Conservation (phyloP, 2,329 filamentous ascomycete species). For the Colletotrichum lentis region DNA sequence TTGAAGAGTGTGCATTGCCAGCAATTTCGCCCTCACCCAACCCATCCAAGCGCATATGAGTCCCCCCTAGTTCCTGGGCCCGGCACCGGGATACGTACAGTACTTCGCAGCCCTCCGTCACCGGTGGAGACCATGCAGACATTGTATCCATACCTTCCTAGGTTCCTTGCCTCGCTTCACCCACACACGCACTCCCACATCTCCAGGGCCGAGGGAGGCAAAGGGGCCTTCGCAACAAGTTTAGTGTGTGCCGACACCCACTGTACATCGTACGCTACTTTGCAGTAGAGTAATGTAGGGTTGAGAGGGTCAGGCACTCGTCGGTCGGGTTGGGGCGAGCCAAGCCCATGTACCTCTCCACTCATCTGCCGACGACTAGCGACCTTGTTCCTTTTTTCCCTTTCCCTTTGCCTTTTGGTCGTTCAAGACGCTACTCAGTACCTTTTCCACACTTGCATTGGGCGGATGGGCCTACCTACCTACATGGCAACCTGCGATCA, state of each 20-base stretch:
- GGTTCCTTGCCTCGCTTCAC: neutral
- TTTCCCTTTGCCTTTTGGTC: neutral
- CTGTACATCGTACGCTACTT: constrained; percentile 7
- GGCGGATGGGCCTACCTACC: constrained; percentile 9
- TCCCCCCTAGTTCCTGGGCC: constrained; percentile 23
- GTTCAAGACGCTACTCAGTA: constrained; percentile 11
- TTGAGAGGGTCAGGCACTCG: constrained; percentile 7
- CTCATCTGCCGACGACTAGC: constrained; percentile 4
- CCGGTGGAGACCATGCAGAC: constrained; percentile 6
- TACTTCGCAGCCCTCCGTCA: neutral
- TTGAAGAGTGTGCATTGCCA: constrained; percentile 35
- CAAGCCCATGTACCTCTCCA: constrained; percentile 15
- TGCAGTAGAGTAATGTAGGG: constrained; percentile 23
- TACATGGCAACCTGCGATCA: neutral
- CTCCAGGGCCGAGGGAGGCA: constrained; percentile 1
- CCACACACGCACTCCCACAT: neutral
- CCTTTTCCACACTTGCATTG: constrained; percentile 9
- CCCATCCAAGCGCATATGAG: constrained; percentile 36
- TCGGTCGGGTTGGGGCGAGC: neutral
- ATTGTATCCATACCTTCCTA: constrained; percentile 11
- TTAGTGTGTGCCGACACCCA: constrained; percentile 14
- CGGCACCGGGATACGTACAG: constrained; percentile 17
- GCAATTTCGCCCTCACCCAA: constrained; percentile 37
- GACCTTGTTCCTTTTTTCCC: neutral
- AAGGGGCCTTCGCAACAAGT: constrained; percentile 1